phyloP scores from a whole-genome alignment of 345 rosid genomes.

The Salix caprea region DNA sequence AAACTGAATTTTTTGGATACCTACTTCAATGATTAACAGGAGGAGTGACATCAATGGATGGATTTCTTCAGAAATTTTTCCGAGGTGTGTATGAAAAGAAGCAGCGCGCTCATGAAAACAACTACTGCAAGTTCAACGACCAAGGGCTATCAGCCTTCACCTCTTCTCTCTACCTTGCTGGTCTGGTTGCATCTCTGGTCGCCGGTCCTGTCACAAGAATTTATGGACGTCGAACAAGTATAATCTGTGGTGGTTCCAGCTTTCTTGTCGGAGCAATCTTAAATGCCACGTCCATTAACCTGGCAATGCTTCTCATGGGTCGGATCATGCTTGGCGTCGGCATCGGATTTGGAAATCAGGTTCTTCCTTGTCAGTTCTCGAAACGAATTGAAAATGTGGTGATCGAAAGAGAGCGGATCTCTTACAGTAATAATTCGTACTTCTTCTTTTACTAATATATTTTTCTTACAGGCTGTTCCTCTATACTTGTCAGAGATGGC shows the following conservation, averaged over 20 bases:
- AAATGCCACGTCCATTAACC: conserved; percentile 64
- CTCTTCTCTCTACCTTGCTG: conserved; percentile 87
- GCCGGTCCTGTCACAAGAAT: conserved; percentile 75
- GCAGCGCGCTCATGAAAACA: conserved; percentile 72
- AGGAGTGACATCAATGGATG: conserved; percentile 87
- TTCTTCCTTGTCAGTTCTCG: background rate
- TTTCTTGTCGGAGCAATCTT: conserved; percentile 67
- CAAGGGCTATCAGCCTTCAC: conserved; percentile 85
- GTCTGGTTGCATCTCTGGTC: conserved; percentile 68
- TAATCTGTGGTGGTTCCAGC: conserved; percentile 76
- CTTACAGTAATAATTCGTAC: background rate
- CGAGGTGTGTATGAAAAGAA: conserved; percentile 54
- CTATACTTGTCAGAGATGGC: conserved; percentile 90
- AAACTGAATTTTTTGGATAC: background rate
- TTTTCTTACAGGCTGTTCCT: conserved; percentile 59
- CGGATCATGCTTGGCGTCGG: conserved; percentile 88
- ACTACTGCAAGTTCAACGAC: conserved; percentile 84
- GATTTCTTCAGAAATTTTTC: conserved; percentile 71
- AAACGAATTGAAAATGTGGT: background rate
- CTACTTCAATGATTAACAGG: conserved; percentile 38
- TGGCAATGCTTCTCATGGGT: conserved; percentile 76
- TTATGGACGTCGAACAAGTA: conserved; percentile 78
- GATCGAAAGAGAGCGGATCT: background rate
- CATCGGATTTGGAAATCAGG: conserved; percentile 98
- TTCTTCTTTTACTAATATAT: background rate